Percentiles rank a stretch among this genome's conserved stretches.
Evolutionary conservation across 2,329 filamentous ascomycete species (phyloP).

Genomic region (Beauveria scarabaeidicola): DNA sequence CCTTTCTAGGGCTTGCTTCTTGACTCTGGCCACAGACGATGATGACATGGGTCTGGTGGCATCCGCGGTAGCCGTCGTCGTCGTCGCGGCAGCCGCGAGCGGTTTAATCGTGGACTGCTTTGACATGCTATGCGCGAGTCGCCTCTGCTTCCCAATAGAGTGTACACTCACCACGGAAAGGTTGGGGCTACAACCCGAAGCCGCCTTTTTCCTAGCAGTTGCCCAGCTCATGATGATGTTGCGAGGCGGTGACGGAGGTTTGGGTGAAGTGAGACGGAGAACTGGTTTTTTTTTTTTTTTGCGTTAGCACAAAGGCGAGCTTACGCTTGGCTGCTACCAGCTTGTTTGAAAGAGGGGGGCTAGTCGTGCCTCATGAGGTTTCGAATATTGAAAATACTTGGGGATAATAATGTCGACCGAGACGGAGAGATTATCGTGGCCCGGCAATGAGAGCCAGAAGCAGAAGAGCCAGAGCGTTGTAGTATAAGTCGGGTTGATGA

Average conservation of each 20-base stretch:
- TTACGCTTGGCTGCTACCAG: conserved; percentile 7
- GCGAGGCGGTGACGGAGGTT: conserved; percentile 11
- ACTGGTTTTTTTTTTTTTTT: not conserved
- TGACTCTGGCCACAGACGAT: conserved; percentile 21
- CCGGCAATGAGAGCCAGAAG: not conserved
- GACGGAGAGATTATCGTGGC: not conserved
- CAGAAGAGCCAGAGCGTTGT: not conserved
- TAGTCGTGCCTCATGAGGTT: not conserved
- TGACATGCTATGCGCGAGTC: conserved; percentile 1
- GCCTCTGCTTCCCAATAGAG: conserved; percentile 7
- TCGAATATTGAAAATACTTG: not conserved
- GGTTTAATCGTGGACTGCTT: not conserved
- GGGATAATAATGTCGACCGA: not conserved
- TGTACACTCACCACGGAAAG: conserved; percentile 2
- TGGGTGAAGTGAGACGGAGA: not conserved
- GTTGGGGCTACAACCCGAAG: conserved; percentile 19
- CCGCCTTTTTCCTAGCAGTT: conserved; percentile 32
- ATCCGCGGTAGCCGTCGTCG: conserved; percentile 2
- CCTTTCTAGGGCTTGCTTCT: conserved; percentile 25
- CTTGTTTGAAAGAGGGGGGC: not conserved
- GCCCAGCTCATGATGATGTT: conserved; percentile 31
- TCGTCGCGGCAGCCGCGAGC: conserved; percentile 9
- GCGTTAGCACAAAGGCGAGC: not conserved
- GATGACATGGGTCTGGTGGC: conserved; percentile 21
- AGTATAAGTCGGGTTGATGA: conserved; percentile 8